phyloP scores from a whole-genome alignment of 441 rosid species.

The Populus tomentosa region DNA sequence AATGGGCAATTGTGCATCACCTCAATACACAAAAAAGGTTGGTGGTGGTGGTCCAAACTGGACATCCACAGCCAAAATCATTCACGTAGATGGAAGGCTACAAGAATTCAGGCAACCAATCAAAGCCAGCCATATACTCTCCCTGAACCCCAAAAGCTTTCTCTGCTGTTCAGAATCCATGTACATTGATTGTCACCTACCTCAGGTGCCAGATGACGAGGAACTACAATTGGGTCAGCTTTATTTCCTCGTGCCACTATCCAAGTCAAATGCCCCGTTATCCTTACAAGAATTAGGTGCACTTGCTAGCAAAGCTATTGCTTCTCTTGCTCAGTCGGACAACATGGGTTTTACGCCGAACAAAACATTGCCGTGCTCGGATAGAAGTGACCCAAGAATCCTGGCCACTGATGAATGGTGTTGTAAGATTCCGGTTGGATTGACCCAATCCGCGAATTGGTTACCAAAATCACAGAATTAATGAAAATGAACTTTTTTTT shows the following conservation, averaged over 20 bases:
- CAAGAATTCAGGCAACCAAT: constrained; percentile 23
- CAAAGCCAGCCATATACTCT: constrained; percentile 21
- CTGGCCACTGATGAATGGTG: background rate
- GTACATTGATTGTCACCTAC: constrained; percentile 19
- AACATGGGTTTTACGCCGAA: background rate
- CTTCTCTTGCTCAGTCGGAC: constrained; percentile 12
- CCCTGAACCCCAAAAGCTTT: constrained; percentile 27
- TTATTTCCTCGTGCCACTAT: constrained; percentile 29
- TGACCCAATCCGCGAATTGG: constrained; percentile 1
- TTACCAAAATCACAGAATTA: background rate
- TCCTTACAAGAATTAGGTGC: constrained; percentile 24
- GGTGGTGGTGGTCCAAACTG: background rate
- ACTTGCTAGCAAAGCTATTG: constrained; percentile 33
- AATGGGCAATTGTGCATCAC: constrained; percentile 35
- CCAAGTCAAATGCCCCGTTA: constrained; percentile 13
- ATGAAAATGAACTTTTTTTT: background rate
- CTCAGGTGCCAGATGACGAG: constrained; percentile 19
- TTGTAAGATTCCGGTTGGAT: constrained; percentile 4
- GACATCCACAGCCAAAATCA: constrained; percentile 19
- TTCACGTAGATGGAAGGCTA: constrained; percentile 21
- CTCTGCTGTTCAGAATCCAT: constrained; percentile 30
- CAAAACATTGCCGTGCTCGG: background rate
- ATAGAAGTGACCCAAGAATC: background rate
- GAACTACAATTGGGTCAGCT: constrained; percentile 32
- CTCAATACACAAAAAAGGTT: background rate